Evolutionary conservation across 2,329 filamentous ascomycete species (phyloP), one percentile per base, ranked within the genome.

Genomic region (Pestalotiopsis sp.): DNA sequence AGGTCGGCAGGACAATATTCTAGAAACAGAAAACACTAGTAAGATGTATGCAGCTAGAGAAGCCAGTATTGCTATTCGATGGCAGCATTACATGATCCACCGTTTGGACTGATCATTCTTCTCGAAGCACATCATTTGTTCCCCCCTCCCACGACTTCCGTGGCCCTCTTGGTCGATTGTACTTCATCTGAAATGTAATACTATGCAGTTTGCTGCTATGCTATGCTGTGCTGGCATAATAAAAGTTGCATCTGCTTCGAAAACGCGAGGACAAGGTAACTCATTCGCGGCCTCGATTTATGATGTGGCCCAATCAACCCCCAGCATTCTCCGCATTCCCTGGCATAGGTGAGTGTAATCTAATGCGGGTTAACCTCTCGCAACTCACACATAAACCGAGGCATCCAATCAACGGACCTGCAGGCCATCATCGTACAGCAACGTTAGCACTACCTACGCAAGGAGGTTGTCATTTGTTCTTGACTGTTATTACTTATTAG

Each of bases 151-250:
- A 27, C 56, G 25, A 36, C 14, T 9, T 52, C 20, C 39, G 31
- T 13, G 39, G 31, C 13, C 38, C 12, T 64, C 23, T 39, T 38
- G 23, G 38, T 39, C 23, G 12, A 45, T 57, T 56, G 63, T 45
- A 66, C 57, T 17, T 58, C 31, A 36, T 36, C 31, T 36, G 31
- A 36, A 36, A 36, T 36, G 31, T 36, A 36, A 36, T 36, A 7
- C 31, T 36, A 36, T 36, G 31, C 31, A 36, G 23, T 17, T 57
- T n/a, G 17, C 6, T 49, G 63, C 9, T 12, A 61, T 65, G 68
- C 62, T 68, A 67, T 71, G 41, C 52, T 58, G 23, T 68, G 68
- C 67, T 67, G 70, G 67, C 69, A 71, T 56, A 69, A 56, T 66
- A 61, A 69, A 68, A 27, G 71, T 31, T 45, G 63, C n/a, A 67